These are phyloP conservation scores for Plasmodium ovale DNA, from an alignment of 169 alveolate genomes.

Conservation along the genomic window DNA sequence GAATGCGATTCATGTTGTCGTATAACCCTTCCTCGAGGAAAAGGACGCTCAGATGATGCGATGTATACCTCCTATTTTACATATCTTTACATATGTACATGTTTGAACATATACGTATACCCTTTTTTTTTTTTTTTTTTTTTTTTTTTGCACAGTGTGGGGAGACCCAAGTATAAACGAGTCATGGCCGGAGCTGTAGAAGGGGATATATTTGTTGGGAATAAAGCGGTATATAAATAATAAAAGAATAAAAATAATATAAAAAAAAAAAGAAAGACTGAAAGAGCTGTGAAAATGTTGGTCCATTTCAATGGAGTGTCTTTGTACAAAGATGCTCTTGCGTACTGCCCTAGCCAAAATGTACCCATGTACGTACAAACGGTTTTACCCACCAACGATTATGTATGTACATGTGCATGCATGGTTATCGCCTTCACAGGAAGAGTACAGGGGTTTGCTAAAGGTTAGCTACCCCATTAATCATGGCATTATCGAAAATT, in stretches of 20 bases:
- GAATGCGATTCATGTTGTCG: not conserved
- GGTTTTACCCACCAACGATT: too few relatives aligned
- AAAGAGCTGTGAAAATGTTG: not conserved
- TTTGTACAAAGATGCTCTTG: too few relatives aligned
- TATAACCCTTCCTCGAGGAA: not conserved
- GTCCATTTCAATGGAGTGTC: too few relatives aligned
- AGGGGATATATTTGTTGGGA: slow-evolving; percentile 78
- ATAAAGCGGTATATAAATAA: slow-evolving; percentile 41
- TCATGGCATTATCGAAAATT: slow-evolving; percentile 86
- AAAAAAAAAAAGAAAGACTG: not conserved
- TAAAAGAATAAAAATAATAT: not conserved
- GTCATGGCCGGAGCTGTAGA: slow-evolving; percentile 87
- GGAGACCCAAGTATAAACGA: slow-evolving; percentile 83
- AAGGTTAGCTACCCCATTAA: slow-evolving; percentile 88
- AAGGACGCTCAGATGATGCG: too few relatives aligned
- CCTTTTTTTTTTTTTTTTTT: not conserved
- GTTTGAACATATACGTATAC: not conserved
- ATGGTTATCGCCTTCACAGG: slow-evolving; percentile 56
- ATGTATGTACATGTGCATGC: not conserved
- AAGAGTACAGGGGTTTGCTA: slow-evolving; percentile 84
- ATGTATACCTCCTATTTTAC: too few relatives aligned
- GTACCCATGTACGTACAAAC: too few relatives aligned
- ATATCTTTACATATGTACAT: too few relatives aligned
- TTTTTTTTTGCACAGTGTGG: slow-evolving; percentile 72
- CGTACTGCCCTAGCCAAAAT: too few relatives aligned